Base-by-base conservation (phyloP, 1,284 basidiomycete species). In the Veloporphyrellus conicus region DNA sequence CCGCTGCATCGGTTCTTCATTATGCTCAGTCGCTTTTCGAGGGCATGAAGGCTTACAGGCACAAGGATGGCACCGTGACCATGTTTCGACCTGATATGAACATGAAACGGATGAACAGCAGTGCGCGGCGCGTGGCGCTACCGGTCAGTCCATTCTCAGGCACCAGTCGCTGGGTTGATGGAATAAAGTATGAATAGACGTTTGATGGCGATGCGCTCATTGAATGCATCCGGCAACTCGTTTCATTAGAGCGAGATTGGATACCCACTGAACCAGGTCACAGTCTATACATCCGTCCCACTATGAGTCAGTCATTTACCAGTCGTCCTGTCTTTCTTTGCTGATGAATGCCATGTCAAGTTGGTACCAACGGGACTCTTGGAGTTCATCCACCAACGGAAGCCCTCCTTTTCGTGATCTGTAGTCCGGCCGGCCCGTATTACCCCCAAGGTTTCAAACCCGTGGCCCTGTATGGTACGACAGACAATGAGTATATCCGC, bases 41-140 rank as follows among this genome's bases (percentile, higher is more conserved):
- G 67, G 95, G 95, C 20, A 82, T 97, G 79, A 99, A 99, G 68
- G 95, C 94, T 1, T 99, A 98, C 73, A 78, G 86, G 48, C 84
- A 89, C 56, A 71, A 81, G 43, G 74, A 84, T 40, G 93, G 90
- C 19, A 82, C 79, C 43, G 80, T 96, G 12, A 84, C 90, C 12
- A 71, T 99, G 52, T 99, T 99, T 78, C 77, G 96, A 43, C 96
- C 96, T 1, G 93, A 99, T 66, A 95, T 94, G 87, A 99, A 99
- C 75, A 98, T 99, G 94, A 82, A 82, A 66, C 81, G 90, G 31
- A 90, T 93, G 89, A 90, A 90, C 69, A 77, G 56, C 31, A 90
- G 86, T 55, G 90, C 90, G 12, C 46, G 67, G 45, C 77, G 87
- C 31, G 72, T 92, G 49, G 86, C 89, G 20, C 68, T 93, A 38